These are phyloP conservation scores for Hydrangea macrophylla DNA, from an alignment of 148 eudicot genomes.

Conservation along the genomic window DNA sequence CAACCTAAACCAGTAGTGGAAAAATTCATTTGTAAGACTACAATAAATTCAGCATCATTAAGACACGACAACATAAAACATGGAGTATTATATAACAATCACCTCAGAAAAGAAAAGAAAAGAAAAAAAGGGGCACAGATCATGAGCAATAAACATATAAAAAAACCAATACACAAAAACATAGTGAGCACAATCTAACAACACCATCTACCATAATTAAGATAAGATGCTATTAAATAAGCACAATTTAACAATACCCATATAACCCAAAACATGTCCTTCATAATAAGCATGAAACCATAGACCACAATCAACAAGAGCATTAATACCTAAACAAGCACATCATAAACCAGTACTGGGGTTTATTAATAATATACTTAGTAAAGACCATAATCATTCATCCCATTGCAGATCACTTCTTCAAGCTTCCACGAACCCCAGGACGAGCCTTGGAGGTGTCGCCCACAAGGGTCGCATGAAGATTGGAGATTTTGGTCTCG, in stretches of 20 bases:
- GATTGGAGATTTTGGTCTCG: constrained; percentile 59
- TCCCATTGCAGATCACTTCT: constrained; percentile 44
- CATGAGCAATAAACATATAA: background rate
- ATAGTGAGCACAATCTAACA: background rate
- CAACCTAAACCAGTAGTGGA: no score
- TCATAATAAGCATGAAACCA: background rate
- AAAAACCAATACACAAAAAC: background rate
- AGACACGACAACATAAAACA: background rate
- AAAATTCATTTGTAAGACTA: no score
- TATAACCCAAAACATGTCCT: background rate
- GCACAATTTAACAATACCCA: background rate
- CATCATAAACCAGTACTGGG: background rate
- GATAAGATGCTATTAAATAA: background rate
- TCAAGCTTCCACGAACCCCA: constrained; percentile 81
- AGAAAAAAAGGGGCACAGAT: background rate
- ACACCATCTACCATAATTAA: background rate
- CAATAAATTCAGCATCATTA: background rate
- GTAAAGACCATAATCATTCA: background rate
- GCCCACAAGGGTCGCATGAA: constrained; percentile 41
- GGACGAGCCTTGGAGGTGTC: constrained; percentile 49
- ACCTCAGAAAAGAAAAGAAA: no score
- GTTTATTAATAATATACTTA: background rate
- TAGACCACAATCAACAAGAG: background rate
- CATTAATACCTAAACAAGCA: background rate
- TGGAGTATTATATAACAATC: background rate